A percentile compares a stretch with the other conserved stretches of the same genome.
Evolutionary conservation across 177 flowering plant species (phyloP).

Genomic region (Vitis hybrid): DNA sequence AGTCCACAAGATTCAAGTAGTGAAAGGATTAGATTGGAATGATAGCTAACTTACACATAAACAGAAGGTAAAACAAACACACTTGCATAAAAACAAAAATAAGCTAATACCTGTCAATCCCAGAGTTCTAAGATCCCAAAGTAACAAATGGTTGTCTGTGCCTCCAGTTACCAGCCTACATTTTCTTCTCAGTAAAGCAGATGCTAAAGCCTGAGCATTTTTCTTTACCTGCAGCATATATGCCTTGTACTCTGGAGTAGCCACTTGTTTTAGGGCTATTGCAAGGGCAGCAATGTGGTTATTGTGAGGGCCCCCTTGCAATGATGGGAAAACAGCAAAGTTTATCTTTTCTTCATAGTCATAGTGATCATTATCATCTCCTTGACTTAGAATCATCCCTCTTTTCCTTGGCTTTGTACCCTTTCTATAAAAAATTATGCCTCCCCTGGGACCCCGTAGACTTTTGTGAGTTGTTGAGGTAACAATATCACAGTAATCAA

Average conservation of each 20-base stretch:
- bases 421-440: constrained; percentile 52
- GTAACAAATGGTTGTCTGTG: constrained; percentile 57
- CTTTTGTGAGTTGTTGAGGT: constrained; percentile 64
- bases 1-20: no score
- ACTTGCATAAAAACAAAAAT: neutral
- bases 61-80: neutral
- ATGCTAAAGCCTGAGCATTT: constrained; percentile 54
- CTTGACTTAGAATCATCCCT: constrained; percentile 30
- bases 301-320: constrained; percentile 66
- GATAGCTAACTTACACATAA: neutral
- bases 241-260: constrained; percentile 46
- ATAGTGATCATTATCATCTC: constrained; percentile 37
- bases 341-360: constrained; percentile 63
- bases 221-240: constrained; percentile 55
- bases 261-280: constrained; percentile 51
- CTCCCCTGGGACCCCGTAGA: constrained; percentile 62
- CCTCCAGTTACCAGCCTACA: constrained; percentile 58
- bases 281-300: constrained; percentile 53
- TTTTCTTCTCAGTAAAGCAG: constrained; percentile 40
- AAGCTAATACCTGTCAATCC: constrained; percentile 46
- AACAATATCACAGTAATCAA: constrained; percentile 61
- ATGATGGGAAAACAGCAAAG: constrained; percentile 57
- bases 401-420: constrained; percentile 41
- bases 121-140: constrained; percentile 52
- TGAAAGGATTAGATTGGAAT: no score